These are phyloP conservation scores for Pseudogymnoascus sp. DNA, from an alignment of 2,329 filamentous ascomycete species.

Conservation along the genomic window DNA sequence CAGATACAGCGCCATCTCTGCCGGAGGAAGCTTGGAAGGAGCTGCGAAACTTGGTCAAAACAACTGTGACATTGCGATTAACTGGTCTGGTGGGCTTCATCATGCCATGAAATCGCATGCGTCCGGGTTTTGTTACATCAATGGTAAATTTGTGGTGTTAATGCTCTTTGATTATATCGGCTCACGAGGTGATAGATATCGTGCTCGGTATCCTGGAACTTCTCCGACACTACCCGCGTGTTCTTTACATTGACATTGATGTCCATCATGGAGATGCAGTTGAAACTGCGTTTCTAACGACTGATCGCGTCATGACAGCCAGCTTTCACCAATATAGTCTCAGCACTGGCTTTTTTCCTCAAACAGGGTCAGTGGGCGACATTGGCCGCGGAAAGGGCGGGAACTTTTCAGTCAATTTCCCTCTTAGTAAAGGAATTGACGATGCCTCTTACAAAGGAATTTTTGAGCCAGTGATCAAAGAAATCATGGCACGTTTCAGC, in stretches of 20 bases:
- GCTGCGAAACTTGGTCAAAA: constrained; percentile 80
- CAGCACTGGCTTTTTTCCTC: constrained; percentile 70
- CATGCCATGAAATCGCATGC: constrained; percentile 97
- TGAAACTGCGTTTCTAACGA: constrained; percentile 87
- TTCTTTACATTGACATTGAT: constrained; percentile 96
- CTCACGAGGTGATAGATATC: constrained; percentile 59
- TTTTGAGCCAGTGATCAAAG: constrained; percentile 80
- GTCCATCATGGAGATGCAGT: constrained; percentile 91
- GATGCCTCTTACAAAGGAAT: constrained; percentile 83
- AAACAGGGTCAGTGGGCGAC: constrained; percentile 77
- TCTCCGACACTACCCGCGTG: constrained; percentile 79
- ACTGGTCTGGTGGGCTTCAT: constrained; percentile 95
- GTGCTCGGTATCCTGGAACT: constrained; percentile 91
- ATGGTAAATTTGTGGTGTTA: constrained; percentile 51
- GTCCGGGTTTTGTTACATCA: constrained; percentile 96
- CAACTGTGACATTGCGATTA: constrained; percentile 94
- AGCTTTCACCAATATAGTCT: constrained; percentile 90
- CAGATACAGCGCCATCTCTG: constrained; percentile 90
- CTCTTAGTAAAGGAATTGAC: constrained; percentile 83
- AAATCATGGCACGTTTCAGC: constrained; percentile 78
- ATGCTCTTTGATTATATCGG: constrained; percentile 29
- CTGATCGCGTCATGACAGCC: constrained; percentile 84
- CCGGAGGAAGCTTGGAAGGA: constrained; percentile 87
- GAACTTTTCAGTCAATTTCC: constrained; percentile 85
- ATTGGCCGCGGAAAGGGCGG: constrained; percentile 82